Base-by-base conservation (phyloP, 2,329 filamentous ascomycete genomes). In the Capronia coronata region DNA sequence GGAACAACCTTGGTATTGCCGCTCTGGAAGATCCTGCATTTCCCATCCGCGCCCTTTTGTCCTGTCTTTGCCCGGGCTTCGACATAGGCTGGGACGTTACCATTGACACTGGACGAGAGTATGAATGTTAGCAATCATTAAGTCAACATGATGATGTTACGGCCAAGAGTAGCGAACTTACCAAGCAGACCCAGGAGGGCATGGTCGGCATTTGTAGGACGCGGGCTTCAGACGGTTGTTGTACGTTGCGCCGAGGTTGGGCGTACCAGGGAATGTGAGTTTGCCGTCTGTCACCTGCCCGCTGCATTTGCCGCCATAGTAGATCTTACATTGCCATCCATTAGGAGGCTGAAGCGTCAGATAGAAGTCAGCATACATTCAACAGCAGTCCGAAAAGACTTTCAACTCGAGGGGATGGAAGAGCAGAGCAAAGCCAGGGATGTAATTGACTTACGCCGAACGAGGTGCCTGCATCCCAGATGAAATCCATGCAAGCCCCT, bases 261-360 rank as follows among this genome's bases (percentile, higher is more conserved):
- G 5, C 8, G 48, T 54, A 27, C 54, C 54, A 0, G 54, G 54
- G 34, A 51, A 49, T 8, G 54, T 56, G 23, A 56, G 45, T 30
- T 48, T 51, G 8, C 54, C 54, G 19, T 54, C 48, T 5, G 54
- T 51, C 39, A 25, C 41, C 19, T 49, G 14, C 18, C 47, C 21
- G 32, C 22, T 37, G 45, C 54, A 56, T 27, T 46, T 27, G 21
- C 18, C 22, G 16, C 23, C 22, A 30, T 48, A 56, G 42, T 49
- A 56, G 27, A 54, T 34, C 29, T 47, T 54, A 27, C 54, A 56
- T 42, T 56, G 54, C 44, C 45, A 46, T n/a, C 43, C 51, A 6
- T 19, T 14, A 7, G 50, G 40, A 6, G 50, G 47, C 54, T 56
- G 40, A 1, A 37, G 2, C 11, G 34, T 4, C 27, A n/a, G 32